Conservation (phyloP, 495 filamentous ascomycete genomes). For the Penicillium cinerascens region DNA sequence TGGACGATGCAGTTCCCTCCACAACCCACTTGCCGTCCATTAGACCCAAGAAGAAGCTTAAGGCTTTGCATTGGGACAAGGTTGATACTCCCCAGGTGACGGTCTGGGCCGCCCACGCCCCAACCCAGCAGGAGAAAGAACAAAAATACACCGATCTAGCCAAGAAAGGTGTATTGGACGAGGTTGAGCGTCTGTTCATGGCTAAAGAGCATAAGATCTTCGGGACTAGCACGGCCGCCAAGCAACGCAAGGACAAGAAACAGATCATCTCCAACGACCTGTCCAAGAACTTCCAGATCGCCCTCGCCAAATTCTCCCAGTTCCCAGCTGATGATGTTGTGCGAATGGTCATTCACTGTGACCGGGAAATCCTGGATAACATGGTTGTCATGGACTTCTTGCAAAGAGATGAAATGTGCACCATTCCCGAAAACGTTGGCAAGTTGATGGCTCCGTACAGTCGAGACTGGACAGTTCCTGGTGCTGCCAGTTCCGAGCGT, state of each 20-base stretch:
- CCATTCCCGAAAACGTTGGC: conserved; percentile 81
- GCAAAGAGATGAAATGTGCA: conserved; percentile 86
- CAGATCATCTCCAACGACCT: conserved; percentile 92
- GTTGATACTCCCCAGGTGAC: conserved; percentile 91
- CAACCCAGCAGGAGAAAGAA: conserved; percentile 77
- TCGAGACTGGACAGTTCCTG: conserved; percentile 92
- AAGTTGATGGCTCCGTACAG: conserved; percentile 94
- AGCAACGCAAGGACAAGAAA: conserved; percentile 90
- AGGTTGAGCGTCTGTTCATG: conserved; percentile 95
- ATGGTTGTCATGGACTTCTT: conserved; percentile 96
- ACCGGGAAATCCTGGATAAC: conserved; percentile 87
- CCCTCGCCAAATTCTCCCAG: conserved; percentile 83
- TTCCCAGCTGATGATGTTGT: conserved; percentile 76
- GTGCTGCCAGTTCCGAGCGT: conserved; percentile 70
- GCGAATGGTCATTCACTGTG: conserved; percentile 93
- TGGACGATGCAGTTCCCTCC: conserved; percentile 32
- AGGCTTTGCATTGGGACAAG: conserved; percentile 99
- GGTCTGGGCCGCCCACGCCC: conserved; percentile 87
- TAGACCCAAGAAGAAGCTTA: conserved; percentile 97
- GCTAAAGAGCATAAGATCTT: conserved; percentile 95
- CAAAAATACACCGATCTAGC: conserved; percentile 92
- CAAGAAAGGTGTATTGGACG: conserved; percentile 89
- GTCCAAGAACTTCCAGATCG: conserved; percentile 88
- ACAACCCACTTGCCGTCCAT: conserved; percentile 65
- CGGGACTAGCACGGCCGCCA: conserved; percentile 53